A percentile compares a stretch with the other conserved stretches of the same genome.
Evolutionary conservation across 2,329 filamentous ascomycete genomes (phyloP).

Genomic region (Ceratocystis papillata): DNA sequence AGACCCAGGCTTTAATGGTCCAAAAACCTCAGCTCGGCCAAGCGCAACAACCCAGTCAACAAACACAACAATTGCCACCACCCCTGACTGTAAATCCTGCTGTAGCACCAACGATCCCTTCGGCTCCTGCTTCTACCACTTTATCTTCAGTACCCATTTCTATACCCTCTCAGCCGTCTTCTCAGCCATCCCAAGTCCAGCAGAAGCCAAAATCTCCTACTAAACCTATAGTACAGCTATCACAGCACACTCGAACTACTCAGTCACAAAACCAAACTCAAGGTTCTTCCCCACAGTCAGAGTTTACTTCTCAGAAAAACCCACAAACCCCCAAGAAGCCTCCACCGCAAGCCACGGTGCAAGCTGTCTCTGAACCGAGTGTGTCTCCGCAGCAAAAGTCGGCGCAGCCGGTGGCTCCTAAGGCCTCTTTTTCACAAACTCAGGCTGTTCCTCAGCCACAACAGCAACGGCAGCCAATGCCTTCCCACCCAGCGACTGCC

Average conservation of each 20-base stretch:
- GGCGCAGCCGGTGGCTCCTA: not conserved
- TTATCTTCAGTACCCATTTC: not conserved
- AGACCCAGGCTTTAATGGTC: not conserved
- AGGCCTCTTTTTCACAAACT: not conserved
- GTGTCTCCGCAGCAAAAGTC: not conserved
- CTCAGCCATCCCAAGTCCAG: not conserved
- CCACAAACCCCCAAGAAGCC: not conserved
- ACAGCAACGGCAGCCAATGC: not conserved
- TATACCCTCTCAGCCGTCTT: not conserved
- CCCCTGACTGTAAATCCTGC: not conserved
- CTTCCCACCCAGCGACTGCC: not conserved
- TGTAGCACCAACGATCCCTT: not conserved
- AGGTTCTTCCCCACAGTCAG: not conserved
- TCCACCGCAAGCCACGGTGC: not conserved
- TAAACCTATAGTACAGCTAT: not conserved
- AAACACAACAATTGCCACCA: not conserved
- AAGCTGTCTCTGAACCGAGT: not conserved
- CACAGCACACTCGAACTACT: slow-evolving; percentile 7
- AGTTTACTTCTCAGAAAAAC: not conserved
- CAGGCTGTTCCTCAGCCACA: not conserved
- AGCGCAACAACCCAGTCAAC: not conserved
- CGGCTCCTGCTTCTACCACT: not conserved
- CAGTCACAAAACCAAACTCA: not conserved
- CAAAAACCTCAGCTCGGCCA: not conserved
- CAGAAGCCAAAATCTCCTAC: not conserved